These are phyloP conservation scores for Climacium dendroides DNA, from an alignment of 225 moss, liverwort and hornwort species.

Conservation along the genomic window DNA sequence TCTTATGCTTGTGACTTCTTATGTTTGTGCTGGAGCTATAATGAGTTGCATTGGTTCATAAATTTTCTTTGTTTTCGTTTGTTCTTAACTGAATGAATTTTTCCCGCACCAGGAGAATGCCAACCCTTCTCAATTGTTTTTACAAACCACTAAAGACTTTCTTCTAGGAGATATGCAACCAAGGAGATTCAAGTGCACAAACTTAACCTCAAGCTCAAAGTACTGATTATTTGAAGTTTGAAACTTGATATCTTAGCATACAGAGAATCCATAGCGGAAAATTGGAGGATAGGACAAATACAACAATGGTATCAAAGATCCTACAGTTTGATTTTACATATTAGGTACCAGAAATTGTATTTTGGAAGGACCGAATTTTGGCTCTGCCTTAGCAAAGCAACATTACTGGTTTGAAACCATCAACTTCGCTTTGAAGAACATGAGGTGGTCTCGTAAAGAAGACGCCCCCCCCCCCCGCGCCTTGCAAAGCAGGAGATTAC, in stretches of 20 bases:
- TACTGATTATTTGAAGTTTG: not conserved
- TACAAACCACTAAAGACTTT: not conserved
- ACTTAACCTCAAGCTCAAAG: not conserved
- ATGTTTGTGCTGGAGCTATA: too few relatives aligned
- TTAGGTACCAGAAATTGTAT: not conserved
- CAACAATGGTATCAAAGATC: not conserved
- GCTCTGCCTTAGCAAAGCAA: not conserved
- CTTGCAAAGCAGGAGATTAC: not conserved
- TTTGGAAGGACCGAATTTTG: not conserved
- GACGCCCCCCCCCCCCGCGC: too few relatives aligned
- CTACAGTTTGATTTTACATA: not conserved
- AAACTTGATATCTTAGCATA: not conserved
- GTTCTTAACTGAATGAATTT: too few relatives aligned
- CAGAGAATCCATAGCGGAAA: not conserved
- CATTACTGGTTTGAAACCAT: not conserved
- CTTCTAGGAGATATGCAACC: not conserved
- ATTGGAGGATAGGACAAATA: not conserved
- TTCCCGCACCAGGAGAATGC: too few relatives aligned
- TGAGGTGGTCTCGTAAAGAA: not conserved
- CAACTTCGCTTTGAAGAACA: not conserved
- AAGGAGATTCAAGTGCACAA: not conserved
- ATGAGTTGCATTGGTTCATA: too few relatives aligned
- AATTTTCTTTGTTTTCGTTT: too few relatives aligned
- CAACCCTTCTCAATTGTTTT: not conserved
- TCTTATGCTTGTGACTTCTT: too few relatives aligned